Evolutionary conservation across 768 basidiomycete species (phyloP).

Genomic region (Phanerochaete carnosa): DNA sequence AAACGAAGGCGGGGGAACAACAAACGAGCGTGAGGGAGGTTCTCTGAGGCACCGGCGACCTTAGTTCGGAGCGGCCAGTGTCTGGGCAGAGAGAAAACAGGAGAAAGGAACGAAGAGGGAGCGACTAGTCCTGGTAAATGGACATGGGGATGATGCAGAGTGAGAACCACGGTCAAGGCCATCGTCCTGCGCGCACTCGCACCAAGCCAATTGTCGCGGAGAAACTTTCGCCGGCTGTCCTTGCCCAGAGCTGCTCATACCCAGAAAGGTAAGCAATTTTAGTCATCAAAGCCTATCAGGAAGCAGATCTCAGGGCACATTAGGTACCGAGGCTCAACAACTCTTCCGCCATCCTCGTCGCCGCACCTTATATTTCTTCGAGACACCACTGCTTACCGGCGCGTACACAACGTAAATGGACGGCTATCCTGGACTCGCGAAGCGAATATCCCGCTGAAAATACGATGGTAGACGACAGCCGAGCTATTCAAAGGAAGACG

Average conservation of each 20-base stretch:
- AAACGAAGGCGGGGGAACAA: neutral
- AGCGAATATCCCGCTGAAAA: too few species aligned
- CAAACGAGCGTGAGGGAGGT: slow-evolving; percentile 1
- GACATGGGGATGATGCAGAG: neutral
- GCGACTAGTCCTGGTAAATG: neutral
- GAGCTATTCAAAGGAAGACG: neutral
- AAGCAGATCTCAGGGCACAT: neutral
- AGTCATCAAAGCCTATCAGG: slow-evolving; percentile 1
- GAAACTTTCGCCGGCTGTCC: neutral
- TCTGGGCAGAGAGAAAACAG: neutral
- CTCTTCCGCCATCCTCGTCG: neutral
- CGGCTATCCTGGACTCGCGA: too few species aligned
- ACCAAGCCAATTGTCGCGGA: neutral
- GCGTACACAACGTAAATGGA: too few species aligned
- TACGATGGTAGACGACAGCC: too few species aligned
- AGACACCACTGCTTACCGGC: neutral
- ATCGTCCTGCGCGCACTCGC: neutral
- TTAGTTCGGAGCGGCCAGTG: neutral
- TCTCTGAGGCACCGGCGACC: neutral
- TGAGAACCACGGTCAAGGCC: neutral
- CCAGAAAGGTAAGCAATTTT: neutral
- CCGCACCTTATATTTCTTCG: neutral
- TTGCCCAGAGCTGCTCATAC: neutral
- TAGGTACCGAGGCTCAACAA: neutral
- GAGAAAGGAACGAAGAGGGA: neutral